Percentiles rank a stretch among this genome's conserved stretches.
Evolutionary conservation across 2,329 filamentous ascomycete genomes (phyloP).

Genomic region (Anthostomella pinea): DNA sequence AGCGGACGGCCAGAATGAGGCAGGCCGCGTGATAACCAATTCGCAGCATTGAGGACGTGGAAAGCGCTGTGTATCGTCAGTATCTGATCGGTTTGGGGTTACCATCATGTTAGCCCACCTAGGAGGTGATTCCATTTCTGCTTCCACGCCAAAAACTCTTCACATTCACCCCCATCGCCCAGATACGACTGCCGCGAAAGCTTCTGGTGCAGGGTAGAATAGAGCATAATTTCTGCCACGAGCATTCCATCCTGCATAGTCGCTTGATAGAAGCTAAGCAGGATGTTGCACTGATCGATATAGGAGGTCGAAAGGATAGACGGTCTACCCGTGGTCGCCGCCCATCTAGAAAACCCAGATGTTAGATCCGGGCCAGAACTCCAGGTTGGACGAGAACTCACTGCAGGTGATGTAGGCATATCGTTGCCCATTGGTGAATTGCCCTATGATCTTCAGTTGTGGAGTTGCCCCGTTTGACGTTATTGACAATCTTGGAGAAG

Average conservation of each 20-base stretch:
- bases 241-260: slow-evolving; percentile 42
- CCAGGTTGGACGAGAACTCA: slow-evolving; percentile 15
- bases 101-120: slow-evolving; percentile 19
- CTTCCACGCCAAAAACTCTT: slow-evolving; percentile 34
- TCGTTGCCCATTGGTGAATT: slow-evolving; percentile 36
- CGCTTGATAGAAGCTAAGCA: slow-evolving; percentile 39
- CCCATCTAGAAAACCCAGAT: slow-evolving; percentile 31
- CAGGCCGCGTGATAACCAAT: slow-evolving; percentile 35
- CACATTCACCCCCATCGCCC: slow-evolving; percentile 30
- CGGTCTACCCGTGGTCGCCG: slow-evolving; percentile 38
- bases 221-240: slow-evolving; percentile 38
- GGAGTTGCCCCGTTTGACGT: slow-evolving; percentile 31
- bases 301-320: slow-evolving; percentile 37
- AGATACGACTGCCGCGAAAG: slow-evolving; percentile 30
- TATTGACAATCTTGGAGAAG: slow-evolving; percentile 39
- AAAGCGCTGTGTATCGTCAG: slow-evolving; percentile 23
- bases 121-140: slow-evolving; percentile 35
- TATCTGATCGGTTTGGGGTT: not conserved
- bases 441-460: slow-evolving; percentile 34
- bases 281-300: slow-evolving; percentile 38
- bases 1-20: slow-evolving; percentile 31
- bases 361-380: slow-evolving; percentile 1
- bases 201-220: slow-evolving; percentile 36
- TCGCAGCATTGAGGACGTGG: slow-evolving; percentile 33
- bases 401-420: slow-evolving; percentile 37